Evolutionary conservation across 306 rosid species (phyloP).

Genomic region (Mimosa pudica): DNA sequence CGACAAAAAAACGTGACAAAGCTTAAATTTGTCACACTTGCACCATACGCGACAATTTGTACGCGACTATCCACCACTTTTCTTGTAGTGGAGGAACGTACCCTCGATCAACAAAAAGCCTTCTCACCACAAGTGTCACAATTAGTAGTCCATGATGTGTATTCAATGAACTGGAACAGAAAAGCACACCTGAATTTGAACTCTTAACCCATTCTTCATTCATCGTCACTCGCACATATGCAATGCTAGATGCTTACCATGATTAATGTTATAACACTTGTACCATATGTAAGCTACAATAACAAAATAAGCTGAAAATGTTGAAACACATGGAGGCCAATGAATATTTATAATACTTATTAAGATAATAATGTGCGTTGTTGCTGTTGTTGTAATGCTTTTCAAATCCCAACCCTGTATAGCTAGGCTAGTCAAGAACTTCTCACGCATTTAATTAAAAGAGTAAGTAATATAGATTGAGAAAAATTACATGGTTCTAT

Average conservation of each 20-base stretch:
- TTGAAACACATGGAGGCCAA: neutral
- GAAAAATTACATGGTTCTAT: no score
- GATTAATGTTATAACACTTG: neutral
- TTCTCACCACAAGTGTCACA: constrained; percentile 46
- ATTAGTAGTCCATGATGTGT: neutral
- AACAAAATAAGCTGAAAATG: neutral
- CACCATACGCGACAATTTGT: no score
- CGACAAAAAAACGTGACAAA: no score
- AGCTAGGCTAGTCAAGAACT: neutral
- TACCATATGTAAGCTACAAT: neutral
- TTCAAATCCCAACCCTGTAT: neutral
- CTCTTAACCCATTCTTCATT: neutral
- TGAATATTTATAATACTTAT: neutral
- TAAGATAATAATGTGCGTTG: no score
- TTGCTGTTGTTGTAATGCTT: neutral
- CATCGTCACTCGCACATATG: neutral
- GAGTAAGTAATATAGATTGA: no score
- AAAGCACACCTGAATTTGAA: neutral
- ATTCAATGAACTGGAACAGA: neutral
- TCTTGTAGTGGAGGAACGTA: constrained; percentile 17
- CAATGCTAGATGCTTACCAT: neutral
- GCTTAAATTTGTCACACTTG: no score
- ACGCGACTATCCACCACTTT: no score
- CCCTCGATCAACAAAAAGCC: constrained; percentile 22
- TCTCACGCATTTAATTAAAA: neutral